These are phyloP conservation scores for Epichloe gansuensis DNA, from an alignment of 2,329 filamentous ascomycete genomes.

Conservation along the genomic window DNA sequence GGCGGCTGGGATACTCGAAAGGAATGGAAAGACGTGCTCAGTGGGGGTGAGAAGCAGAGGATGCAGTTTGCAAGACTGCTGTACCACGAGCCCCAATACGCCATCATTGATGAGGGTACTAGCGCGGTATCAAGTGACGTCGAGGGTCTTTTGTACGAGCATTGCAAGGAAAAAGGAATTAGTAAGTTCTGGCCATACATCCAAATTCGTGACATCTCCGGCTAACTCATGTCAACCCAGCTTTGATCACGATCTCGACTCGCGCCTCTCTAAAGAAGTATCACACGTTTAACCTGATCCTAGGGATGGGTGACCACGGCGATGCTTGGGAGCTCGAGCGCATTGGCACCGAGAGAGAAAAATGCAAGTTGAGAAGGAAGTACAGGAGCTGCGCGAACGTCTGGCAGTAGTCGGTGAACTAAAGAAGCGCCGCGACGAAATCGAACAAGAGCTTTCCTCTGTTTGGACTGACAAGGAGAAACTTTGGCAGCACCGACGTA, in stretches of 20 bases:
- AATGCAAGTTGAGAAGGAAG: constrained; percentile 81
- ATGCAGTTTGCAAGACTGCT: constrained; percentile 82
- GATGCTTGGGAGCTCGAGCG: constrained; percentile 86
- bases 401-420: constrained; percentile 73
- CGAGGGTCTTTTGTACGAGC: constrained; percentile 86
- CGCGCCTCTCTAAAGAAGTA: constrained; percentile 91
- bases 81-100: constrained; percentile 91
- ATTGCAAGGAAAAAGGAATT: constrained; percentile 83
- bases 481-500: constrained; percentile 36
- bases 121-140: constrained; percentile 91
- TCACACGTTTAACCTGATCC: constrained; percentile 78
- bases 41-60: constrained; percentile 91
- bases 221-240: constrained; percentile 27
- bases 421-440: constrained; percentile 66
- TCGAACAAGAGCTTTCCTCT: constrained; percentile 65
- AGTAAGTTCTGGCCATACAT: constrained; percentile 44
- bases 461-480: constrained; percentile 45
- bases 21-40: constrained; percentile 98
- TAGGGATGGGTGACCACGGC: constrained; percentile 70
- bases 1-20: constrained; percentile 95
- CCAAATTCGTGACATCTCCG: background rate
- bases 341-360: constrained; percentile 92
- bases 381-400: constrained; percentile 70
- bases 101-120: constrained; percentile 90
- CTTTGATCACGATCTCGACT: constrained; percentile 90